Base-by-base conservation (phyloP, 257 asterid species). In the Plantago ovata region DNA sequence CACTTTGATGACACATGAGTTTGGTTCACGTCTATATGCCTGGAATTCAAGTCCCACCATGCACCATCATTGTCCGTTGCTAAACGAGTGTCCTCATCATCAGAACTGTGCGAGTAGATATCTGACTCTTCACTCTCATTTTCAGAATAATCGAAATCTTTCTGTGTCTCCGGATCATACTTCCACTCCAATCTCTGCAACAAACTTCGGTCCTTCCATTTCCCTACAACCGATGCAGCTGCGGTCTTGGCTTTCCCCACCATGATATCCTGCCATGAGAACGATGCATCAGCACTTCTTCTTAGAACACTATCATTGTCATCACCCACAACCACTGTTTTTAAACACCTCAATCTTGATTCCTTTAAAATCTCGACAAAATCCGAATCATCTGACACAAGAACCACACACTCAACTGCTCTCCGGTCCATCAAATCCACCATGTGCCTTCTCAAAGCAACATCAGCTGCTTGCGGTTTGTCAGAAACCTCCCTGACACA, bases 321-420 rank as follows among this genome's bases (percentile, higher is more conserved):
- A 72, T 92, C 95, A 45, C 98, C 95, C 64, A 88, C 94, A 40
- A 86, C 95, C 57, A 88, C 94, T 0, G 95, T 88, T 66, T 78
- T 89, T 82, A 92, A 79, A 77, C 97, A 79, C 79, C 97, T 85
- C 78, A 64, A 18, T 56, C 75, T 78, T 9, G 97, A 94, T 73
- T 92, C 97, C 74, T 69, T 82, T 72, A 92, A 57, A 50, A 86
- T 67, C 61, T 60, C 85, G 41, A 77, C 83, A 64, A 82, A 92
- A 80, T 81, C 94, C 0, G 95, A 75, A 79, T 89, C 95, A 69
- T 89, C 96, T 0, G 95, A 92, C 28, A 86, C 91, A 63, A 89
- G 90, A 70, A 92, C 70, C 75, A 92, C 69, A 69, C 91, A 86
- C 18, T 86, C 95, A 38, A 81, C 65, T 57, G 53, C 57, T 63